Evolutionary conservation across 306 rosid species (phyloP), one percentile per base, ranked within the genome.

Genomic region (Lathyrus oleraceus): DNA sequence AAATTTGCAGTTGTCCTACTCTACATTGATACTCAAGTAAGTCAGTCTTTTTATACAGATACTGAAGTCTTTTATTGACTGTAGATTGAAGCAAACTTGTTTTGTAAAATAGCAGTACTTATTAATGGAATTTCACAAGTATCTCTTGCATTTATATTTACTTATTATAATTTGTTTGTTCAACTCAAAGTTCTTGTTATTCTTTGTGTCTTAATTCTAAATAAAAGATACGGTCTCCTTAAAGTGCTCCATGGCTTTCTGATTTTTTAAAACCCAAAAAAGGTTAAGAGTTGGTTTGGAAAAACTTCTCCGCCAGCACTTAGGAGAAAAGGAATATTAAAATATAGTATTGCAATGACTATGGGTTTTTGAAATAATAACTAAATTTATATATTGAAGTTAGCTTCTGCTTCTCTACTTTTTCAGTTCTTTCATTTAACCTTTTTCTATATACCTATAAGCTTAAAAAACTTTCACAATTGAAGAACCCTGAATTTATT

Each of bases 1-100:
- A 90, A 84, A 80, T 67, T 61, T 94, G 80, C 95, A 88, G 69
- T 62, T 94, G 71, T 76, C 97, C 13, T 88, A 82, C 76, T 84
- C 98, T 74, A 90, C 98, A 76, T 77, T 90, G 78, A 74, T 94
- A 73, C 88, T 94, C 73, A 94, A 94, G 98, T 90, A 88, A 90
- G 97, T 67, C 32, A 15, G 5, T 56, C 47, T 57, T 58, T 35
- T 16, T 56, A 32, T 20, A 6, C 32, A 67, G 20, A 14, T 32
- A 19, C 39, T 65, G 12, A 8, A 56, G 68, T 75, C 17, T 68
- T 49, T 65, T 52, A 35, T 59, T 59, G 59, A 43, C 51, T 15
- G 1, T 58, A 47, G 21, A n/a, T 49, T 57, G 17, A 7, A 32
- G 67, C 19, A 25, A 27, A 5, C 14, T 69, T 74, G 72, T 56